phyloP scores from a whole-genome alignment of 2,329 filamentous ascomycete species.

The Penicillium corylophilum region DNA sequence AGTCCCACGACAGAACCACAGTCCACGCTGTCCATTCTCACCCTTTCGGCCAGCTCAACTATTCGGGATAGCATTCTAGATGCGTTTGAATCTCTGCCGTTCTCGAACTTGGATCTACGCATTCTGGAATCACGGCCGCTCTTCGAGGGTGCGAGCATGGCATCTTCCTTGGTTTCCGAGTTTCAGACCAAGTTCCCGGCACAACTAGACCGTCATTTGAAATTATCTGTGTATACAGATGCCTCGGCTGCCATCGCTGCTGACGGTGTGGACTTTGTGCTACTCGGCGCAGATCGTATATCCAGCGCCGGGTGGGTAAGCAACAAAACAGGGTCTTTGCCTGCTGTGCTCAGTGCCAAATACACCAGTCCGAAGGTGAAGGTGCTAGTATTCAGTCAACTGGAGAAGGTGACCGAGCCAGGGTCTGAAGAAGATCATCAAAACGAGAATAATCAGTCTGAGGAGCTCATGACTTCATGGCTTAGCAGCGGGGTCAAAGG shows the following conservation, averaged over 20 bases:
- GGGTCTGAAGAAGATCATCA: conserved; percentile 49
- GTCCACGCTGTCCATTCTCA: conserved; percentile 53
- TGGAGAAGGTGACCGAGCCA: conserved; percentile 60
- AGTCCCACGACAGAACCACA: conserved; percentile 1
- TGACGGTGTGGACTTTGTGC: conserved; percentile 54
- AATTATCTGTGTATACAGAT: conserved; percentile 58
- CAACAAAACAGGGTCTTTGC: conserved; percentile 66
- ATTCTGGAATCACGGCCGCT: conserved; percentile 67
- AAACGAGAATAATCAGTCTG: conserved; percentile 55
- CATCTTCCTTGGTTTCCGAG: conserved; percentile 37
- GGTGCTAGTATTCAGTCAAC: conserved; percentile 58
- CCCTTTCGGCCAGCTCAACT: conserved; percentile 63
- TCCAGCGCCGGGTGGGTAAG: conserved; percentile 58
- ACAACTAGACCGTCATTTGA: conserved; percentile 24
- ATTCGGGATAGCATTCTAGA: conserved; percentile 53
- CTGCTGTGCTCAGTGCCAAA: conserved; percentile 57
- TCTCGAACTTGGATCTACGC: conserved; percentile 52
- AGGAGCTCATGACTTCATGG: conserved; percentile 55
- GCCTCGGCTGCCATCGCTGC: conserved; percentile 58
- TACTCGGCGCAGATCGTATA: conserved; percentile 66
- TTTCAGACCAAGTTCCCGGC: conserved; percentile 22
- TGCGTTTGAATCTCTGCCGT: conserved; percentile 35
- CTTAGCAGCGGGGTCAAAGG: conserved; percentile 23
- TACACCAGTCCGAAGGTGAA: conserved; percentile 48
- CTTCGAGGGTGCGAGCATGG: conserved; percentile 63